Evolutionary conservation across 2,329 filamentous ascomycete genomes (phyloP), one percentile per base, ranked within the genome.

Genomic region (Teratosphaeria nubilosa): DNA sequence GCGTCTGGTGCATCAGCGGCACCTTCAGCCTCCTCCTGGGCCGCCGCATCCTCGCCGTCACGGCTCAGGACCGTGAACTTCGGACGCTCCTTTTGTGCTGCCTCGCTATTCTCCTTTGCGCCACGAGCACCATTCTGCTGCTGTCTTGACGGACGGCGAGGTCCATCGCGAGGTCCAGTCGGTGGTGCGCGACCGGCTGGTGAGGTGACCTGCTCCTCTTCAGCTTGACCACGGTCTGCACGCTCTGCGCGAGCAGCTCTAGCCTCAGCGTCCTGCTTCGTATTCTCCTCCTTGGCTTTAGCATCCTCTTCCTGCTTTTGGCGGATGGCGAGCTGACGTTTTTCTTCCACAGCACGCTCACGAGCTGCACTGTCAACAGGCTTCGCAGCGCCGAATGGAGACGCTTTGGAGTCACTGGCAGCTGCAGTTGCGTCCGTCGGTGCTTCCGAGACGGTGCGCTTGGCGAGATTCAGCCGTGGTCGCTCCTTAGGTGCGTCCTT

Each of bases 361-460:
- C 89, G 86, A 14, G 91, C 83, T 52, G 90, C 88, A 53, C 92
- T 97, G 75, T 99, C 91, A 67, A 97, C 96, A 57, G 94, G 94
- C 62, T 88, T 86, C 58, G 94, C 94, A 61, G 88, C 91, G 68
- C 94, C 94, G 72, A 99, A 99, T 48, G 91, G 91, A 74, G 87
- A 97, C 27, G 91, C 82, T 79, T 96, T 97, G 50, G 88, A 78
- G 68, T 94, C 87, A 20, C 66, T 60, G 16, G 68, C 59, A 50
- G 64, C 59, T 30, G 72, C 67, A n/a, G 75, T 77, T 10, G 78
- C 73, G 56, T 70, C 71, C 25, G 85, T 80, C 11, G 84, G 78
- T 25, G 85, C 80, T 68, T 95, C 91, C 0, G 91, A 86, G 13
- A 96, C 89, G 3, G 91, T 96, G 65, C 94, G 85, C 82, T 97